Evolutionary conservation across 176 grass and related monocot species (phyloP).

Genomic region (Puya raimondii): DNA sequence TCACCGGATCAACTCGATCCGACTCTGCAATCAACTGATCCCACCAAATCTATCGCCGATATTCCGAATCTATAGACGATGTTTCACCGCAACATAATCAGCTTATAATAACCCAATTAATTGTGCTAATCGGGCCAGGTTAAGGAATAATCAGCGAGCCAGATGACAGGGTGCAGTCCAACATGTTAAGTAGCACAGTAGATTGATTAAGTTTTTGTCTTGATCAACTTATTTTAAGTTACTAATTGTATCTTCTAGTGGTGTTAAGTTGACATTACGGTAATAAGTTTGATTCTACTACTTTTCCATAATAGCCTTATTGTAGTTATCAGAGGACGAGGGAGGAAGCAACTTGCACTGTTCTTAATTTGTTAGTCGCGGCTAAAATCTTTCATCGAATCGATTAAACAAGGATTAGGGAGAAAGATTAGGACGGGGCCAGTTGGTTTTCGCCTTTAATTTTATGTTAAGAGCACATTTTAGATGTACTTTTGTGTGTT

Average conservation of each 20-base stretch:
- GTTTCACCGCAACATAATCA: neutral
- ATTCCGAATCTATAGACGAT: neutral
- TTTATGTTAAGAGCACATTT: neutral
- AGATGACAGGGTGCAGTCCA: neutral
- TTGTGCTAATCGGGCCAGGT: neutral
- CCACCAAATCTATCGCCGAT: neutral
- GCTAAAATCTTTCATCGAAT: constrained; percentile 10
- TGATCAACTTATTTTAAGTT: neutral
- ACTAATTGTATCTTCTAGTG: neutral
- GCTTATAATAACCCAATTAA: neutral
- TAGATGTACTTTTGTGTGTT: neutral
- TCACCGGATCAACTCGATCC: too few species aligned
- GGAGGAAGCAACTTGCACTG: constrained; percentile 4
- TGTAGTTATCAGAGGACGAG: neutral
- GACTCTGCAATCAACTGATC: neutral
- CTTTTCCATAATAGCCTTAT: neutral
- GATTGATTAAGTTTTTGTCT: constrained; percentile 19
- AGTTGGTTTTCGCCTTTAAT: neutral
- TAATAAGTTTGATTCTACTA: constrained; percentile 5
- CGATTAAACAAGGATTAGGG: neutral
- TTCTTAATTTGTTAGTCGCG: neutral
- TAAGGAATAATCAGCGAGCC: neutral
- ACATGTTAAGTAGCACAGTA: neutral
- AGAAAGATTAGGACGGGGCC: neutral
- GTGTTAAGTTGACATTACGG: constrained; percentile 2